Conservation (phyloP, 768 basidiomycete genomes). For the Boletus coccyginus region DNA sequence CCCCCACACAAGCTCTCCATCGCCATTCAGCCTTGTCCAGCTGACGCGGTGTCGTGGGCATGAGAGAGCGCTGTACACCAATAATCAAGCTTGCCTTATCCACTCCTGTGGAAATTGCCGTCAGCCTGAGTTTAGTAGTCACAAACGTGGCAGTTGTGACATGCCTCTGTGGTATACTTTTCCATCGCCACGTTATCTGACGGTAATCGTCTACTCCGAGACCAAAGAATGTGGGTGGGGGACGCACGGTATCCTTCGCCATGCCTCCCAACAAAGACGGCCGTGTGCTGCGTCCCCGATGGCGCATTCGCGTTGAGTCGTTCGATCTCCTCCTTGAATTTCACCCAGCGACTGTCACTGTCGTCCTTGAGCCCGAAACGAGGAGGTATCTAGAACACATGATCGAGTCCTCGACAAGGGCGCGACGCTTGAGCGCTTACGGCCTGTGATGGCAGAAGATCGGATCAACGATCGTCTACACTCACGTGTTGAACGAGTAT, state of each 20-base stretch:
- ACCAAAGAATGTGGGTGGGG: background rate
- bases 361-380: constrained; percentile 60
- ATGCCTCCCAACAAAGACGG: constrained; percentile 65
- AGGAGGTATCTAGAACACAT: constrained; percentile 43
- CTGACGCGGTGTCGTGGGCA: constrained; percentile 26
- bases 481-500: no score
- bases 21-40: constrained; percentile 60
- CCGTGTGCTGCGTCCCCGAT: constrained; percentile 49
- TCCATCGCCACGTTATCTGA: constrained; percentile 68
- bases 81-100: constrained; percentile 47
- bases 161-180: constrained; percentile 55
- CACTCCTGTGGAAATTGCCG: constrained; percentile 40
- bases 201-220: constrained; percentile 45
- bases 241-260: constrained; percentile 70
- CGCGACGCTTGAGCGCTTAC: constrained; percentile 7
- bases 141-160: background rate
- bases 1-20: constrained; percentile 70
- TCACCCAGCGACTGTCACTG: constrained; percentile 49
- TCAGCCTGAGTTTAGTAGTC: background rate
- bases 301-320: constrained; percentile 44
- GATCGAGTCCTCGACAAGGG: background rate
- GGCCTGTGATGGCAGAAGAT: constrained; percentile 5
- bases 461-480: background rate
- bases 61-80: background rate
- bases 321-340: constrained; percentile 39